Conservation (phyloP, 2,329 filamentous ascomycete species). For the Xylariaceae sp. region DNA sequence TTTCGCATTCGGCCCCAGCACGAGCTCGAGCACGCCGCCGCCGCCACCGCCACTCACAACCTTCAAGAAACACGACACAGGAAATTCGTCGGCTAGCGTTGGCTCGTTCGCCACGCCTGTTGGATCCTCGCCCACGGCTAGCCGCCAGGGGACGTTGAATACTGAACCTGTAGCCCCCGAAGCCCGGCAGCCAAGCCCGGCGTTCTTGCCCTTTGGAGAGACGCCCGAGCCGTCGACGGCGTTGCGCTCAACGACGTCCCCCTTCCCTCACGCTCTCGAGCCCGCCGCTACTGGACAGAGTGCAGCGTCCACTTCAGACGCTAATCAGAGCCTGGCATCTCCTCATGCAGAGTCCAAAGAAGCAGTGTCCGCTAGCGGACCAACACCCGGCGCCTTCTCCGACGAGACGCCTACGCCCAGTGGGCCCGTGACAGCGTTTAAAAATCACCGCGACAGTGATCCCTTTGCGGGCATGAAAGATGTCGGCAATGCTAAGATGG, state of each 20-base stretch:
- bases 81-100: constrained; percentile 48
- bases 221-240: constrained; percentile 66
- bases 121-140: constrained; percentile 57
- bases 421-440: constrained; percentile 25
- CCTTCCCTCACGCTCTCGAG: constrained; percentile 44
- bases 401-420: constrained; percentile 33
- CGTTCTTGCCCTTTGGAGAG: constrained; percentile 65
- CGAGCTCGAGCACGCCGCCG: constrained; percentile 38
- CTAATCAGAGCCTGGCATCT: constrained; percentile 27
- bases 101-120: constrained; percentile 49
- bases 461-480: constrained; percentile 48
- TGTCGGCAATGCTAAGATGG: constrained; percentile 63
- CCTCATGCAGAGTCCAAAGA: constrained; percentile 23
- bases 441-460: constrained; percentile 34
- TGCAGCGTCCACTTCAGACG: constrained; percentile 30
- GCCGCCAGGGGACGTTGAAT: constrained; percentile 54
- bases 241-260: constrained; percentile 71
- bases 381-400: constrained; percentile 49
- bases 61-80: constrained; percentile 58
- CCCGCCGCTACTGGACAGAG: constrained; percentile 34
- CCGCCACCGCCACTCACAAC: constrained; percentile 47
- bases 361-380: constrained; percentile 28
- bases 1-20: constrained; percentile 58
- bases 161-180: constrained; percentile 61
- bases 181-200: constrained; percentile 72